These are phyloP conservation scores for Anisogramma anomala DNA, from an alignment of 2,329 filamentous ascomycete species.

Conservation along the genomic window DNA sequence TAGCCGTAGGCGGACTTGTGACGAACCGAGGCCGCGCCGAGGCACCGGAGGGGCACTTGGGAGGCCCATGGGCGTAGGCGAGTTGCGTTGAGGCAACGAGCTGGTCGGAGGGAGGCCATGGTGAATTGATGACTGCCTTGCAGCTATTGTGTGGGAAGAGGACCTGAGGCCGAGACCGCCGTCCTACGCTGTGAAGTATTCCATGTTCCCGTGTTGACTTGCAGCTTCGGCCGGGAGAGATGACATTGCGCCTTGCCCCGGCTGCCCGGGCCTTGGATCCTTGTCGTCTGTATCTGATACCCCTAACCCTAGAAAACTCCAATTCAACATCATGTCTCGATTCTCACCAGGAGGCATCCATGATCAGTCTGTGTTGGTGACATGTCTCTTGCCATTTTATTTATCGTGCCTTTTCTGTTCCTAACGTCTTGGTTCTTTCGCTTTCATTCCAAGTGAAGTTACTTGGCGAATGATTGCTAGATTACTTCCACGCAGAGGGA, in stretches of 20 bases:
- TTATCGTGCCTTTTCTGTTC: too few relatives aligned
- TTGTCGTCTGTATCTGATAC: too few relatives aligned
- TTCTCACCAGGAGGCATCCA: neutral
- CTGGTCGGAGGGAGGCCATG: slow-evolving; percentile 11
- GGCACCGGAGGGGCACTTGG: slow-evolving; percentile 10
- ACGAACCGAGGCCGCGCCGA: slow-evolving; percentile 24
- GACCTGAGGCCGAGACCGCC: neutral
- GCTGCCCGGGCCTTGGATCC: too few relatives aligned
- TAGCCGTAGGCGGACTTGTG: slow-evolving; percentile 62
- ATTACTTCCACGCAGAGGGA: too few relatives aligned
- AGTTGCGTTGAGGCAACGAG: slow-evolving; percentile 10
- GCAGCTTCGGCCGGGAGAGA: neutral
- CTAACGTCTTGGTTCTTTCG: too few relatives aligned
- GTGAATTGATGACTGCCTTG: slow-evolving; percentile 1
- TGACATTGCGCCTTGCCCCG: too few relatives aligned
- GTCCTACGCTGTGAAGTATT: neutral
- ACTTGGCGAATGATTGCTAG: too few relatives aligned
- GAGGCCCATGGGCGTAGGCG: slow-evolving; percentile 5
- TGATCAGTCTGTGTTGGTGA: neutral
- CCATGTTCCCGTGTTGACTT: neutral
- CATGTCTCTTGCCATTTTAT: neutral
- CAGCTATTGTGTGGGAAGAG: neutral
- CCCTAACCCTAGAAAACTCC: slow-evolving; percentile 7
- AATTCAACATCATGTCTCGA: neutral
- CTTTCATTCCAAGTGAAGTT: too few relatives aligned